Base-by-base conservation (phyloP, 2,329 filamentous ascomycete species). In the Monilinia laxa region DNA sequence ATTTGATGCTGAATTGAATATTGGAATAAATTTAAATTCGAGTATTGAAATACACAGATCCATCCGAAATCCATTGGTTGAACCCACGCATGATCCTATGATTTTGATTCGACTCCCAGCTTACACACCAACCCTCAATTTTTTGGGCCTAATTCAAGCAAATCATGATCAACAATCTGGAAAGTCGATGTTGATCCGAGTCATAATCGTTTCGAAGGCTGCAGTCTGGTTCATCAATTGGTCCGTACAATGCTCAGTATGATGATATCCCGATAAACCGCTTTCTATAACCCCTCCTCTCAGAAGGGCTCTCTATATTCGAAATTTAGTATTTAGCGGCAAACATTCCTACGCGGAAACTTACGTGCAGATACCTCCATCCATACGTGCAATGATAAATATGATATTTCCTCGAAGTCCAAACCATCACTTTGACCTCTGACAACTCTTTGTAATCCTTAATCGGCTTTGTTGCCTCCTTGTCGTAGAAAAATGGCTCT, bases 171-270 rank as follows among this genome's bases (percentile, higher is more conserved):
- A 55, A 18, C 52, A 55, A 35, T 55, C 52, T n/a, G 52, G 52
- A 35, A 55, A 55, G 52, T 55, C 52, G 52, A 55, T 55, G 1
- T 35, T 55, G 18, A 55, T 55, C 52, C 52, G 28, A 35, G 52
- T 55, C 52, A 55, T 55, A 31, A 55, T 31, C 11, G 52, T 55
- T 20, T 55, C 52, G 31, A 55, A 55, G 28, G 52, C 28, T 12
- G 52, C 52, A 55, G 52, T 55, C 52, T 55, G 52, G 6, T 55
- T 55, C 52, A 55, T 55, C 28, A 55, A n/a, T 20, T 55, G 52
- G 20, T 55, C 52, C 18, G 52, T 55, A 55, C 52, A 55, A 35
- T 55, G 52, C 28, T 55, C 52, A 20, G 52, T 55, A 20, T 55
- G 52, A 35, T 55, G 52, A 31, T 55, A 55, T 6, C 25, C 28